Conservation (phyloP, 2,329 filamentous ascomycete species). For the Plenodomus tracheiphilus region DNA sequence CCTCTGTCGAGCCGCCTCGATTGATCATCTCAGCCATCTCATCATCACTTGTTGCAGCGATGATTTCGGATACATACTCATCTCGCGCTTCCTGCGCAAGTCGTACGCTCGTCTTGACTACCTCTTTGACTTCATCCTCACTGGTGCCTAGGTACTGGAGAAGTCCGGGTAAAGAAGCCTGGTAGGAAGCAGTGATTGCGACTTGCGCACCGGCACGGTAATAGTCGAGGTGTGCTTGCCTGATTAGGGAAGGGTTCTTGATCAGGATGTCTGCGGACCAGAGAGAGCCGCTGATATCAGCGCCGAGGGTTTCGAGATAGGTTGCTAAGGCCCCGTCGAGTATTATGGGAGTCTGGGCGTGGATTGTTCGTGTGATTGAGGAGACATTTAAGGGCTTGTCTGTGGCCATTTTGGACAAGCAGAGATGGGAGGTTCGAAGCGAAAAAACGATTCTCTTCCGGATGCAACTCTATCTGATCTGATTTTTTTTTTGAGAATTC, state of each 20-base stretch:
- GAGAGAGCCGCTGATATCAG: conserved; percentile 48
- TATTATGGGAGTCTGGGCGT: conserved; percentile 35
- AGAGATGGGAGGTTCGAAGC: not conserved
- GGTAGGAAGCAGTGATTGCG: conserved; percentile 54
- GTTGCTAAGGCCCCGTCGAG: conserved; percentile 55
- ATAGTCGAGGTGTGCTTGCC: conserved; percentile 50
- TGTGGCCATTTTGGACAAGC: not conserved
- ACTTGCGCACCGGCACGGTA: conserved; percentile 51
- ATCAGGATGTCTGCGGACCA: conserved; percentile 52
- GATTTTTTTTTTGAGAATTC: too few species aligned
- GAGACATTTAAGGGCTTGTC: conserved; percentile 1
- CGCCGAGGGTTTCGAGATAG: conserved; percentile 50
- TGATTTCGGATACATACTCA: conserved; percentile 25
- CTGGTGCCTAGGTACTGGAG: conserved; percentile 41
- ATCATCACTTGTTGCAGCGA: conserved; percentile 1
- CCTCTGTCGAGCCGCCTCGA: not conserved
- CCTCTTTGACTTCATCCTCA: conserved; percentile 35
- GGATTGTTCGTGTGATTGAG: conserved; percentile 22
- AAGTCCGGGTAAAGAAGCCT: conserved; percentile 50
- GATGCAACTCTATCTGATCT: not conserved
- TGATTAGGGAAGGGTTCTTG: conserved; percentile 47
- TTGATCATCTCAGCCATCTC: not conserved
- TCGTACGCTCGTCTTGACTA: conserved; percentile 48
- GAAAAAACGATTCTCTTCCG: not conserved
- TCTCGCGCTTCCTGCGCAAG: conserved; percentile 46